Evolutionary conservation across 441 rosid species (phyloP), one percentile per base, ranked within the genome.

Genomic region (Theobroma grandiflorum): DNA sequence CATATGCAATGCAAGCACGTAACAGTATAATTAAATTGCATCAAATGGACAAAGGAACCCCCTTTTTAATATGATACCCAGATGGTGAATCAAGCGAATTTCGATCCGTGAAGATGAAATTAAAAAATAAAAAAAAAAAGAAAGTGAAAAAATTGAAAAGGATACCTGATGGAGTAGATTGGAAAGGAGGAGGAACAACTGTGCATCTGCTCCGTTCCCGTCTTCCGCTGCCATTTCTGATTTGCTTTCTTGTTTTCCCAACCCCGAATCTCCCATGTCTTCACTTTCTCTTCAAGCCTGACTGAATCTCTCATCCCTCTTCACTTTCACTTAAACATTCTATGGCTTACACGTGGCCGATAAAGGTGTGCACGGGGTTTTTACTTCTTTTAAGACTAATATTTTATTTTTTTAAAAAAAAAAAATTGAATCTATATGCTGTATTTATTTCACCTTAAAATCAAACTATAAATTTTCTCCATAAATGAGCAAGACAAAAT

Each of bases 181-280:
- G 26, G 92, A 87, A 33, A 95, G 96, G 73, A 93, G 93, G 81
- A 88, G 85, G 81, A 93, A 92, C 31, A 95, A 86, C 84, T 91
- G 94, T 2, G 90, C 87, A 74, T 95, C 98, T 6, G 91, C 78
- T 4, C 26, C 8, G 83, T 83, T 90, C 6, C 89, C 88, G 20
- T 70, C 79, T 3, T 77, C 89, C 26, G 80, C 84, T 3, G 65
- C 65, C 76, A 73, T 73, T 38, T 40, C 22, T 31, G 4, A 57
- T 57, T 8, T 20, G 31, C 20, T 57, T 53, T 53, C 22, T 53
- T 53, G 3, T 11, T 26, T 26, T 26, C 31, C 31, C 31, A 26
- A 26, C 31, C 31, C 31, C 31, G 31, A 26, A 26, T 26, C 31
- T 26, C 31, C 31, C 31, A 26, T 26, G 31, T 26, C 31, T 26